Conservation (phyloP, 2,329 filamentous ascomycete genomes). For the Penicillium italicum region DNA sequence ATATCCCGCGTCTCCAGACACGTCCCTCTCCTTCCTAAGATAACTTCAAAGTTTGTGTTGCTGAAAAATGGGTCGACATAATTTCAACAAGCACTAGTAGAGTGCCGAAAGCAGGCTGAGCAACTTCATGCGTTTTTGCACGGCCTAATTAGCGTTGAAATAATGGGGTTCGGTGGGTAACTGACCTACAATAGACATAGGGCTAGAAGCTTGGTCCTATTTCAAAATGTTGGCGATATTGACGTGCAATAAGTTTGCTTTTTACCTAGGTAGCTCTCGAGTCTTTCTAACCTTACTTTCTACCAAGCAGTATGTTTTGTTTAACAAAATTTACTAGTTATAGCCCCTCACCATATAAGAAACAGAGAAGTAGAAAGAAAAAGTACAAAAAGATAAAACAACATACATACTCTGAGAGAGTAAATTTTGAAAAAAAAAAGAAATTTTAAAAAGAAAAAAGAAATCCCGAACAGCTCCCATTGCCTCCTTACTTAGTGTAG, state of each 20-base stretch:
- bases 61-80: background rate
- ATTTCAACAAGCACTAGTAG: background rate
- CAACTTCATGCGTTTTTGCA: background rate
- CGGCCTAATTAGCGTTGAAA: background rate
- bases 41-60: background rate
- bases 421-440: too few relatives aligned
- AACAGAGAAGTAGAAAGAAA: background rate
- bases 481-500: background rate
- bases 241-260: background rate
- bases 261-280: background rate
- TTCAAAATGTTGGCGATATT: background rate
- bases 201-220: background rate
- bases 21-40: too few relatives aligned
- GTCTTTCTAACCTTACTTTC: background rate
- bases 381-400: background rate
- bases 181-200: background rate
- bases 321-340: background rate
- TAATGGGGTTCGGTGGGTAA: too few relatives aligned
- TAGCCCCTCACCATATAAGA: background rate
- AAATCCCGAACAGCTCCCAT: background rate
- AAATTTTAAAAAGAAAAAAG: background rate
- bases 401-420: too few relatives aligned
- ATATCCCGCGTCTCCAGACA: too few relatives aligned
- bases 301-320: background rate
- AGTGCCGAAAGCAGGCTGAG: background rate